Evolutionary conservation across 2,329 filamentous ascomycete genomes (phyloP).

Genomic region (Fusarium devonianum): DNA sequence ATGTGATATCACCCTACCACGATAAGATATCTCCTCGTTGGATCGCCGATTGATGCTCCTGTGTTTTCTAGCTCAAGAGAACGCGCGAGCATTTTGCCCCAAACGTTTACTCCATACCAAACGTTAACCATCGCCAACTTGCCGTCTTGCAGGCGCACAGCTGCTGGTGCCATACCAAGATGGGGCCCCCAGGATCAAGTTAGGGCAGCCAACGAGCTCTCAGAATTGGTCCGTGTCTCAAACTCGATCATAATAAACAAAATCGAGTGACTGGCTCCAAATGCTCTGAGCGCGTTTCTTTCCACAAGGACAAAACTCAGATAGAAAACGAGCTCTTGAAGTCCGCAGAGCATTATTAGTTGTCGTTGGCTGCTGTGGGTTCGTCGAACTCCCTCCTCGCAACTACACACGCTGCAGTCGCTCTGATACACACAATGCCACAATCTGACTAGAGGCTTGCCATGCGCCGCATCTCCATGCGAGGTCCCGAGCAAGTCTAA

Average conservation of each 20-base stretch:
- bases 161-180: slow-evolving; percentile 19
- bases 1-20: slow-evolving; percentile 7
- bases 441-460: slow-evolving; percentile 18
- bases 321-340: slow-evolving; percentile 4
- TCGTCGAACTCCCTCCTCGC: slow-evolving; percentile 10
- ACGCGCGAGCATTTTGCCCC: slow-evolving; percentile 6
- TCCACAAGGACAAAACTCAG: background rate
- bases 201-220: slow-evolving; percentile 16
- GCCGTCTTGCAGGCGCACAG: slow-evolving; percentile 20
- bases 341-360: slow-evolving; percentile 6
- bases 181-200: slow-evolving; percentile 25
- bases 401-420: slow-evolving; percentile 23
- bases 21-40: slow-evolving; percentile 23
- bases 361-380: slow-evolving; percentile 20
- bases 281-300: slow-evolving; percentile 30
- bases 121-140: slow-evolving; percentile 25
- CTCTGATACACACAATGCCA: slow-evolving; percentile 11
- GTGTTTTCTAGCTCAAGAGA: slow-evolving; percentile 21
- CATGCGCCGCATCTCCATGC: slow-evolving; percentile 35
- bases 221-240: slow-evolving; percentile 33
- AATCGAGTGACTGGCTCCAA: slow-evolving; percentile 22
- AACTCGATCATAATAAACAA: slow-evolving; percentile 39
- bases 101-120: slow-evolving; percentile 26
- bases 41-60: slow-evolving; percentile 23
- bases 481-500: slow-evolving; percentile 33